These are phyloP conservation scores for Penicillium sp. DNA, from an alignment of 2,329 filamentous ascomycete species.

Conservation along the genomic window DNA sequence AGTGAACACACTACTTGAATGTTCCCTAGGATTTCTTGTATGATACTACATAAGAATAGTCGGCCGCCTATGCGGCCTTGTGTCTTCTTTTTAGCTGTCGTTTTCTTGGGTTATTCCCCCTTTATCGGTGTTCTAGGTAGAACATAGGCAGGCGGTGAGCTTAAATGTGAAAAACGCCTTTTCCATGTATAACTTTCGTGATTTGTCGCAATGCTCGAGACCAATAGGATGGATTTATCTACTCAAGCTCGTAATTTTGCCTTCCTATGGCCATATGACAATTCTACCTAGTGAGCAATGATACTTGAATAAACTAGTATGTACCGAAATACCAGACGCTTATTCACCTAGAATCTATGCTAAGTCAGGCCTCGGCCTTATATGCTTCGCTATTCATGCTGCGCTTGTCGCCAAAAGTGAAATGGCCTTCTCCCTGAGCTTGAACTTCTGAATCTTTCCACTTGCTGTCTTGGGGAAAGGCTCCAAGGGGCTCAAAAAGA, in stretches of 20 bases:
- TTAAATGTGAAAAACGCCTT: too few relatives aligned
- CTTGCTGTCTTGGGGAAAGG: constrained; percentile 93
- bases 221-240: background rate
- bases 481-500: constrained; percentile 62
- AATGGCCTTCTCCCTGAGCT: constrained; percentile 67
- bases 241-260: background rate
- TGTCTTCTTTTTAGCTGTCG: background rate
- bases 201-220: background rate
- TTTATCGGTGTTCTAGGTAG: too few relatives aligned
- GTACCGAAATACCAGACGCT: background rate
- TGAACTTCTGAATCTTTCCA: constrained; percentile 96
- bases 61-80: background rate
- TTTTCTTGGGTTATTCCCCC: too few relatives aligned
- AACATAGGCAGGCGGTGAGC: too few relatives aligned
- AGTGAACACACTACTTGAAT: background rate
- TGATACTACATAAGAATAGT: background rate
- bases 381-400: constrained; percentile 1
- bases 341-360: background rate
- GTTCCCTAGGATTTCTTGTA: background rate
- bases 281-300: background rate
- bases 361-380: background rate
- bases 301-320: background rate
- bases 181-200: background rate
- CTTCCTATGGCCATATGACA: background rate
- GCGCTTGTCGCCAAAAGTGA: constrained; percentile 43